A percentile compares a stretch with the other conserved stretches of the same genome.
phyloP scores from a whole-genome alignment of 305 asterid genomes.

The Lippia alba region DNA sequence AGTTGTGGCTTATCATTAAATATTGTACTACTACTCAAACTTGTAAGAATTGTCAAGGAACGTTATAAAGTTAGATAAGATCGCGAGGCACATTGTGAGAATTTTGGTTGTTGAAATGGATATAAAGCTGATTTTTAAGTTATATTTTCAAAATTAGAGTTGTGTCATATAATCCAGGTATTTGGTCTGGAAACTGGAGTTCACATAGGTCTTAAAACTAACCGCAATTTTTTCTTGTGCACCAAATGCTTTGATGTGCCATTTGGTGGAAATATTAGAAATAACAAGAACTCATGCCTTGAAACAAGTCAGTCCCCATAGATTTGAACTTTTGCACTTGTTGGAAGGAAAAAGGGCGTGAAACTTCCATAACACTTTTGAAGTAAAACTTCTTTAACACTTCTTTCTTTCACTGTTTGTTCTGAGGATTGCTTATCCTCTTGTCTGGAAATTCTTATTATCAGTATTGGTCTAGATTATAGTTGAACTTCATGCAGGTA shows the following conservation, averaged over 20 bases:
- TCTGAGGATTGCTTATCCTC: neutral
- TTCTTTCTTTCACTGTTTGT: neutral
- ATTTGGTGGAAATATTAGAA: constrained; percentile 1
- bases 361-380: neutral
- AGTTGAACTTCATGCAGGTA: constrained; percentile 73
- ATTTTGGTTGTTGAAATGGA: neutral
- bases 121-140: neutral
- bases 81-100: neutral
- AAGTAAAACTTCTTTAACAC: neutral
- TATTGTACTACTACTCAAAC: constrained; percentile 8
- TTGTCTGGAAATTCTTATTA: constrained; percentile 36
- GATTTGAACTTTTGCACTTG: constrained; percentile 6
- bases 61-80: neutral
- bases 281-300: neutral
- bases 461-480: constrained; percentile 52
- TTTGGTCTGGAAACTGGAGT: constrained; percentile 1
- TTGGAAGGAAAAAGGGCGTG: neutral
- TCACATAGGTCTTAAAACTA: neutral
- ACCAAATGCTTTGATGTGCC: constrained; percentile 10
- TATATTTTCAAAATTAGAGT: neutral
- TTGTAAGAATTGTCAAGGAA: constrained; percentile 6
- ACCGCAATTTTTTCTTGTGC: neutral
- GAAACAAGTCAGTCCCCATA: neutral
- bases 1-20: neutral
- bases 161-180: neutral